Evolutionary conservation across 1,284 basidiomycete species (phyloP), one percentile per base, ranked within the genome.

Genomic region (Ganoderma leucocontextum): DNA sequence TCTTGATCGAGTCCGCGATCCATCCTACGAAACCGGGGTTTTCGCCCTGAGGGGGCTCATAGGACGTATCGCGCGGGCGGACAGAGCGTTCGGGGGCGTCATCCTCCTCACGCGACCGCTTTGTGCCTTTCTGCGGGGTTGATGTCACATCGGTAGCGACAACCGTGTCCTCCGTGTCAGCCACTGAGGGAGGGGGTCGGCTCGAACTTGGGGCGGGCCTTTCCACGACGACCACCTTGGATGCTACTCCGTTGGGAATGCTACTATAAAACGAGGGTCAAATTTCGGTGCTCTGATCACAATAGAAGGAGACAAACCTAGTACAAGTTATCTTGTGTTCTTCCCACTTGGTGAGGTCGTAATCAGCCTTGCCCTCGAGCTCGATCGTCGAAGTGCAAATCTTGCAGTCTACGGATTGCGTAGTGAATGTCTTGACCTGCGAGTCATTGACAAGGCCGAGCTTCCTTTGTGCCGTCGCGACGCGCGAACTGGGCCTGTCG

Each of bases 1-100:
- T 86, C 76, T 85, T 84, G 78, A 91, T 82, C 3, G 90, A 90
- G 53, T 85, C 79, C 72, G 87, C 78, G 70, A 91, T 82, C 90
- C 87, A 90, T 53, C 85, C 85, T 65, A 88, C 74, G 53, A 83
- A 73, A 53, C 81, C 80, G 10, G 86, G 84, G 12, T 81, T 75
- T 35, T 86, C 84, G 62, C 79, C 80, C 67, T 81, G 74, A 3
- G 84, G 80, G 0, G 83, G 80, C 59, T 78, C 75, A 75, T 87
- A 86, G 0, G 76, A 77, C 63, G 84, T 84, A 35, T 79, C 86
- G 49, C 89, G 84, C 22, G 83, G 80, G 17, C 89, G 88, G 65
- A 84, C 86, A 33, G 79, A 63, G 25, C 85, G 84, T 47, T 82
- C 83, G 52, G 78, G 77, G 33, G 80, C 74, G 1, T 68, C 77